Evolutionary conservation across 192 early-diverging fungal species (phyloP).

Genomic region (Allomyces macrogynus): DNA sequence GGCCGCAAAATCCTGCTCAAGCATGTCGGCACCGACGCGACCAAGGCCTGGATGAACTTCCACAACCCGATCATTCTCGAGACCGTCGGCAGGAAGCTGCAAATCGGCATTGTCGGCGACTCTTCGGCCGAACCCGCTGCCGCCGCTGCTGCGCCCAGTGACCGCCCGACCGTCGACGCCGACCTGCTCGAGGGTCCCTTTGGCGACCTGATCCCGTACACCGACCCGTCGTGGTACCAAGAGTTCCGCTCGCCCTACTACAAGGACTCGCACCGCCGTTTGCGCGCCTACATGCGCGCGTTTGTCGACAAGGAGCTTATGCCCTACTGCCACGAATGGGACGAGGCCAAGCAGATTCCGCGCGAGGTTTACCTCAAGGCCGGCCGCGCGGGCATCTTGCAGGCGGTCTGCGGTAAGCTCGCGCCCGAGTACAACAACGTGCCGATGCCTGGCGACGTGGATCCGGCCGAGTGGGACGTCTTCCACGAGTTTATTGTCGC

Average conservation of each 20-base stretch:
- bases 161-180: slow-evolving; percentile 8
- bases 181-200: slow-evolving; percentile 25
- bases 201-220: slow-evolving; percentile 55
- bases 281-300: slow-evolving; percentile 35
- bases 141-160: slow-evolving; percentile 1
- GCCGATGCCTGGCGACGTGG: slow-evolving; percentile 23
- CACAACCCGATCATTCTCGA: slow-evolving; percentile 27
- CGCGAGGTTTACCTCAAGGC: slow-evolving; percentile 50
- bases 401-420: slow-evolving; percentile 30
- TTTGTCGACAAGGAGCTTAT: slow-evolving; percentile 69
- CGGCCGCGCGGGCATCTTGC: slow-evolving; percentile 50
- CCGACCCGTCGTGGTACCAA: slow-evolving; percentile 60
- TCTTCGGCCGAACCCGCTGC: neutral
- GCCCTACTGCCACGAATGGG: slow-evolving; percentile 57
- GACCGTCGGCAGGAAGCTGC: neutral
- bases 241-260: slow-evolving; percentile 54
- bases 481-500: slow-evolving; percentile 54
- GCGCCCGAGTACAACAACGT: slow-evolving; percentile 13
- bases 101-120: slow-evolving; percentile 3
- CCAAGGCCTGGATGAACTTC: slow-evolving; percentile 72
- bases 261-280: slow-evolving; percentile 44
- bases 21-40: slow-evolving; percentile 56
- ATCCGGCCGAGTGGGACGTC: slow-evolving; percentile 31
- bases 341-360: slow-evolving; percentile 60
- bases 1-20: slow-evolving; percentile 52